Evolutionary conservation across 345 rosid species (phyloP).

Genomic region (Arabis hirsuta): DNA sequence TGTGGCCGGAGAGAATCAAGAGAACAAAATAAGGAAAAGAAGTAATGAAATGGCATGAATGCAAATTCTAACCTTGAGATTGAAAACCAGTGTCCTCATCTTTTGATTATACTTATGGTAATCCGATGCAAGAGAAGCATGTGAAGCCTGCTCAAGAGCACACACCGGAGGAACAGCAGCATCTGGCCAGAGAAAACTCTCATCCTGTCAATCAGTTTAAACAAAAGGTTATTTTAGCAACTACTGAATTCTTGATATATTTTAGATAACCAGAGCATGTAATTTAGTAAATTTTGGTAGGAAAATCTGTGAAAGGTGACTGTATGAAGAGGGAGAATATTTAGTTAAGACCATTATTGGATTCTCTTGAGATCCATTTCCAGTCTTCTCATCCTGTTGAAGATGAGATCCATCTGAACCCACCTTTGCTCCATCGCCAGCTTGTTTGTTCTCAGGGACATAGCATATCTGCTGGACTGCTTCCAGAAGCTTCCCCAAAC

Average conservation of each 20-base stretch:
- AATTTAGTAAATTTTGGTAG: background rate
- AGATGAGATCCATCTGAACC: slow-evolving; percentile 29
- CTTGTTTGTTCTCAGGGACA: slow-evolving; percentile 47
- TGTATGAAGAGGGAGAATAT: slow-evolving; percentile 9
- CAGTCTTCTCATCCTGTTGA: slow-evolving; percentile 1
- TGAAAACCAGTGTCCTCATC: slow-evolving; percentile 78
- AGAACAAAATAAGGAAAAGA: background rate
- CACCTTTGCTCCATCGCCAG: slow-evolving; percentile 49
- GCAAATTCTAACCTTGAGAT: slow-evolving; percentile 72
- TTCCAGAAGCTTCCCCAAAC: slow-evolving; percentile 89
- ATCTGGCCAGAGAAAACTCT: slow-evolving; percentile 82
- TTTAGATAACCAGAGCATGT: background rate
- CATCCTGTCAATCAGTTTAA: slow-evolving; percentile 49
- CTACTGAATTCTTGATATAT: slow-evolving; percentile 22
- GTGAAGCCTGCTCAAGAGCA: slow-evolving; percentile 86
- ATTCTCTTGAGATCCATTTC: slow-evolving; percentile 57
- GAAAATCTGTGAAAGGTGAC: slow-evolving; percentile 6
- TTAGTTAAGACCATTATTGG: slow-evolving; percentile 48
- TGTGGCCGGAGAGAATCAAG: slow-evolving; percentile 3
- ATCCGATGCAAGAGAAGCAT: slow-evolving; percentile 71
- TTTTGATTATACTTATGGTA: slow-evolving; percentile 90
- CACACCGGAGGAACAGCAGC: slow-evolving; percentile 73
- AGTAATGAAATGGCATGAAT: slow-evolving; percentile 19
- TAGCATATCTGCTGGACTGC: slow-evolving; percentile 68
- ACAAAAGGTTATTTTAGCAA: slow-evolving; percentile 19